Conservation (phyloP, 2,329 filamentous ascomycete species). For the Cercospora sesami region DNA sequence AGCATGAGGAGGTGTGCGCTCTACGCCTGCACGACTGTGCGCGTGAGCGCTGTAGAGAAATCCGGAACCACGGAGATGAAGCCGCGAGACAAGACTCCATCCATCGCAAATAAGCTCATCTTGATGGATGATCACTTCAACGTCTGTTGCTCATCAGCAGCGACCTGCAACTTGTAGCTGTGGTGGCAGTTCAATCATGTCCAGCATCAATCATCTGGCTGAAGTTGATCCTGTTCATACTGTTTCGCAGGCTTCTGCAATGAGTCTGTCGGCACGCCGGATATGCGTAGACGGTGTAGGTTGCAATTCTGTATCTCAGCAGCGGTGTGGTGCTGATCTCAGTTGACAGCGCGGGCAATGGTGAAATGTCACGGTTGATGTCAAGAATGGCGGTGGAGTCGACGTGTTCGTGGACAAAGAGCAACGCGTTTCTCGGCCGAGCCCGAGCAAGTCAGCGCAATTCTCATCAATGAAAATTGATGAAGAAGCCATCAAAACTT, state of each 20-base stretch:
- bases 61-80: not conserved
- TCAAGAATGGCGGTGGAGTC: not conserved
- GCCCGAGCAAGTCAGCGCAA: too few relatives aligned
- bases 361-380: not conserved
- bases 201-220: not conserved
- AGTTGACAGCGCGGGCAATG: not conserved
- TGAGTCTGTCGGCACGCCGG: not conserved
- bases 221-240: not conserved
- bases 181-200: not conserved
- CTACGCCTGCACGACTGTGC: not conserved
- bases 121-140: not conserved
- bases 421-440: not conserved
- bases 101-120: not conserved
- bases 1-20: not conserved
- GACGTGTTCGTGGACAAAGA: not conserved
- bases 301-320: not conserved
- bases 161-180: not conserved
- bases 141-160: not conserved
- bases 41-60: not conserved
- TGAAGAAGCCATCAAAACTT: not conserved
- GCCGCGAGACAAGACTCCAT: not conserved
- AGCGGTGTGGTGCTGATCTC: not conserved
- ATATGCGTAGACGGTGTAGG: not conserved
- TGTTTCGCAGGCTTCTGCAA: not conserved
- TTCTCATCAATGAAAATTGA: not conserved